Evolutionary conservation across 352 stramenopile species (phyloP), one percentile per base, ranked within the genome.

Genomic region (Detonula confervacea): DNA sequence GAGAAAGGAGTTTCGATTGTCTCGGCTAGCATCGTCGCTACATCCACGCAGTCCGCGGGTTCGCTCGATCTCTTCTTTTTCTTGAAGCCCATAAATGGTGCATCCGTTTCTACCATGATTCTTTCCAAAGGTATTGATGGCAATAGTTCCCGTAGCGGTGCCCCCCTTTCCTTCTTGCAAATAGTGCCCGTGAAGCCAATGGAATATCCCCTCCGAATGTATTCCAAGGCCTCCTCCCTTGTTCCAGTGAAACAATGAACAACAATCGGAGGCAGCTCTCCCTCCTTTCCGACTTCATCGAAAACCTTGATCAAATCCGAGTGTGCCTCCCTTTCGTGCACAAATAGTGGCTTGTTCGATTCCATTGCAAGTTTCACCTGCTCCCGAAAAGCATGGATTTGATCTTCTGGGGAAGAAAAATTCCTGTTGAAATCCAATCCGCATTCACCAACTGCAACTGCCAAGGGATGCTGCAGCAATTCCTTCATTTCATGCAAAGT

Each of bases 161-260:
- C 88, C 79, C 61, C 91, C 87, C 63, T 87, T 81, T 77, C 69
- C 35, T 79, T 76, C 66, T 97, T 97, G 86, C 93, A 96, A 35
- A 98, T 91, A 54, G 93, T 96, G 12, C 95, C 95, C 22, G 95
- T 97, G 68, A 97, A 84, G 27, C 95, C 95, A 80, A 97, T 95
- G 64, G 60, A 81, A 78, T 95, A 97, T 60, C 95, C 92, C 52
- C 86, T 83, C 11, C 56, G 68, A 16, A 96, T 79, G 67, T 97
- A 97, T 70, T 88, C 82, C 27, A 88, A 73, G 14, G 96, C 84
- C 61, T 97, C 94, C 2, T 87, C 71, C 25, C 84, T 81, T 0
- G 68, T 92, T 16, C 95, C 94, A 12, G 95, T 98, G 76, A 97
- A 98, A 81, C 95, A 98, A 84, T 98, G 95, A 16, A 98, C 93